Evolutionary conservation across 352 stramenopile species (phyloP), one percentile per base, ranked within the genome.

Genomic region (Globisporangium spiculum): DNA sequence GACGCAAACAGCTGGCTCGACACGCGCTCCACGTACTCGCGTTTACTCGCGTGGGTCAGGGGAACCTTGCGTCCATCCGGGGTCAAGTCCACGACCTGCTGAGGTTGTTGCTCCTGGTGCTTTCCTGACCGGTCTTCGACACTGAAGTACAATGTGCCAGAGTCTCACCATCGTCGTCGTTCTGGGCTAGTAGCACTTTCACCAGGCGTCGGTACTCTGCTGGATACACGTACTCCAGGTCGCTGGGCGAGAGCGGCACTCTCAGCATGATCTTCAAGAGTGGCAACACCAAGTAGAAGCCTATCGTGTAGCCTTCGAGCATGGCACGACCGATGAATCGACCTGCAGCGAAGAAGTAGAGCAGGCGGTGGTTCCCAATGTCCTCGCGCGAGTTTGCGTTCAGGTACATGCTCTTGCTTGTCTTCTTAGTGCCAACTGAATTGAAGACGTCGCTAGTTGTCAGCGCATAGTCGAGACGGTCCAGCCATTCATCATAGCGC

Each of bases 221-320:
- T 8, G 69, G 55, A 56, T 79, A 70, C 10, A 72, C 68, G 60
- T 70, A 77, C 78, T 97, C 86, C 24, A 98, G 73, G 72, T 98
- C 95, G 27, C 81, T 82, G 57, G 98, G 93, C 34, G 79, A 89
- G 20, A 98, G 75, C 2, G 96, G 94, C 71, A 93, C 95, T 27
- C 90, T 93, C 10, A 98, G 74, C 4, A 98, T 86, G 69, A 98
- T 84, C 74, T 98, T 99, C 72, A 98, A 96, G 58, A 99, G 73
- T 30, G 96, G 88, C 7, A 90, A 79, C 10, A 92, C 90, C 67
- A 99, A 86, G 69, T 98, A 95, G 41, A 92, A 91, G 50, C 81
- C 75, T 0, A 98, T 80, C 38, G 98, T 72, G 50, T 98, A 93
- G 38, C 89, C 81, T 74, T 98, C 95, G 5, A 86, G 64, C 34